Evolutionary conservation across 371 early-diverging fungal species (phyloP).

Genomic region (Basidiobolus meristosporus): DNA sequence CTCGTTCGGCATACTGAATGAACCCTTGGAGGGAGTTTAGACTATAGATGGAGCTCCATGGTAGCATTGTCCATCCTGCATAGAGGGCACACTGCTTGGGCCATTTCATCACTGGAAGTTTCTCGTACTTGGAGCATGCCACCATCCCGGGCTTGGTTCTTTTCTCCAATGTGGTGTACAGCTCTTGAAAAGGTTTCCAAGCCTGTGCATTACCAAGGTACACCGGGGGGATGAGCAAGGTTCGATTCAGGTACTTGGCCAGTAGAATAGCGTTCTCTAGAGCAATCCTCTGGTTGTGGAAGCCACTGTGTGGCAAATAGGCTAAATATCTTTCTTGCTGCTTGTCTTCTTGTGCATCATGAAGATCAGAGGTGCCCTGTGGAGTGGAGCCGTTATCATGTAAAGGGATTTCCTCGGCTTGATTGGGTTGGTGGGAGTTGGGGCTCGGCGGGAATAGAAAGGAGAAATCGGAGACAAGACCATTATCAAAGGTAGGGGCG

Average conservation of each 20-base stretch:
- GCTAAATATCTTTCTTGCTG: too few relatives aligned
- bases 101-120: background rate
- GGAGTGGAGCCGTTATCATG: too few relatives aligned
- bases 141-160: background rate
- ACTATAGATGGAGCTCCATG: constrained; percentile 1
- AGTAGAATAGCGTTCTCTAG: constrained; percentile 27
- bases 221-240: constrained; percentile 27
- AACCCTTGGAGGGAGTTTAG: background rate
- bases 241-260: constrained; percentile 22
- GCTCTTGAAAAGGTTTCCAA: background rate
- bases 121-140: background rate
- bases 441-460: too few relatives aligned
- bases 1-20: background rate
- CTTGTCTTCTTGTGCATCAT: too few relatives aligned
- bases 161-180: background rate
- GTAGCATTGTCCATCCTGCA: background rate
- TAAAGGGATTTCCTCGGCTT: too few relatives aligned
- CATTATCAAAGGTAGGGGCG: too few relatives aligned
- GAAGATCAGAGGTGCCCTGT: too few relatives aligned
- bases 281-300: constrained; percentile 36
- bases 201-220: constrained; percentile 2
- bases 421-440: too few relatives aligned
- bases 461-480: too few relatives aligned
- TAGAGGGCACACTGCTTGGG: background rate
- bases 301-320: too few relatives aligned